Percentiles rank a stretch among this genome's conserved stretches.
Conservation (phyloP, 2,329 filamentous ascomycete species). For the Ambrosiella xylebori region DNA sequence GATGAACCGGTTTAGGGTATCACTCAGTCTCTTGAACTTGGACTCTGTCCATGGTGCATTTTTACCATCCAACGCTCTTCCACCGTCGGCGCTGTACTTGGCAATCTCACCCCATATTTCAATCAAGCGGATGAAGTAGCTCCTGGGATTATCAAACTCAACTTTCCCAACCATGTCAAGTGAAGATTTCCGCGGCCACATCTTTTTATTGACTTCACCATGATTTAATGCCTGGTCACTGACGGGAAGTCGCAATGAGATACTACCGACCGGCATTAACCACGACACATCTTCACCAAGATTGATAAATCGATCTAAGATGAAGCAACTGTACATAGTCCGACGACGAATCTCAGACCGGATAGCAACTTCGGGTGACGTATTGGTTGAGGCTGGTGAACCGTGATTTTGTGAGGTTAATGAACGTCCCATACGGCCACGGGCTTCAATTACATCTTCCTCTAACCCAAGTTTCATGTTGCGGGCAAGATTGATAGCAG, state of each 20-base stretch:
- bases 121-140: slow-evolving; percentile 39
- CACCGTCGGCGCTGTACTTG: slow-evolving; percentile 34
- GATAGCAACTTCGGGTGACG: slow-evolving; percentile 19
- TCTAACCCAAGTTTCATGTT: slow-evolving; percentile 27
- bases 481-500: slow-evolving; percentile 47
- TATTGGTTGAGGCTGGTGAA: slow-evolving; percentile 14
- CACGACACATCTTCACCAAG: slow-evolving; percentile 34
- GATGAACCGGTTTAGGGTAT: slow-evolving; percentile 16
- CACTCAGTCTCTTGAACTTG: slow-evolving; percentile 35
- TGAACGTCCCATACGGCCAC: background rate
- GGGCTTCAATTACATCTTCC: slow-evolving; percentile 1
- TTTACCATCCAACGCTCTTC: slow-evolving; percentile 30
- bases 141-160: slow-evolving; percentile 30
- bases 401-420: slow-evolving; percentile 3
- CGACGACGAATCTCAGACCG: slow-evolving; percentile 45
- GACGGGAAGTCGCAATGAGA: slow-evolving; percentile 1
- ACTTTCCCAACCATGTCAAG: slow-evolving; percentile 14
- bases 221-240: slow-evolving; percentile 25
- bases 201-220: slow-evolving; percentile 3
- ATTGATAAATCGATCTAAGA: slow-evolving; percentile 52
- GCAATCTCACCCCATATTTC: slow-evolving; percentile 43
- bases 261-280: slow-evolving; percentile 6
- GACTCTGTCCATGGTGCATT: slow-evolving; percentile 43
- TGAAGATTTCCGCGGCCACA: slow-evolving; percentile 10
- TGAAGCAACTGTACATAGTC: slow-evolving; percentile 60